Percentiles rank a stretch among this genome's conserved stretches.
These are phyloP conservation scores for Hansenula lynferdii DNA, from an alignment of 1,139 yeast species.

Conservation along the genomic window DNA sequence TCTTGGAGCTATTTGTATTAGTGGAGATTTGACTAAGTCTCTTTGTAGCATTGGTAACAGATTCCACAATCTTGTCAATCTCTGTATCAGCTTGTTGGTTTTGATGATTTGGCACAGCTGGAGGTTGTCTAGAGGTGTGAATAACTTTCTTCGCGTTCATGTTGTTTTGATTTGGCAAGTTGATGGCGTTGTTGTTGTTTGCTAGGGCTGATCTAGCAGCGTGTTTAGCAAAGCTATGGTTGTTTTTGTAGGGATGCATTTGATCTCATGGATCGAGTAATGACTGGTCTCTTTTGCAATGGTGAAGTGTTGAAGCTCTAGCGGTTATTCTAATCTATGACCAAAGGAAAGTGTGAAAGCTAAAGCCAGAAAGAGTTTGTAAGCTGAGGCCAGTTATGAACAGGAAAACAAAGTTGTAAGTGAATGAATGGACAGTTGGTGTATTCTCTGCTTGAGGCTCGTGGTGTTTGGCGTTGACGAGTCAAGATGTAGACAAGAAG, in stretches of 20 bases:
- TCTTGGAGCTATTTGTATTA: conserved; percentile 36
- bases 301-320: no score
- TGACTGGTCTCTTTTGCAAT: no score
- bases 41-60: conserved; percentile 58
- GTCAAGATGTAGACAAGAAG: no score
- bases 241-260: conserved; percentile 2
- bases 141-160: conserved; percentile 2
- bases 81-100: no score
- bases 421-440: conserved; percentile 1
- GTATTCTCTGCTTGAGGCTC: background rate
- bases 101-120: background rate
- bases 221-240: conserved; percentile 18
- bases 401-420: background rate
- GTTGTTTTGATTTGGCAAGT: no score
- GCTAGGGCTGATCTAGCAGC: conserved; percentile 22
- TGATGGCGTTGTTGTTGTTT: conserved; percentile 14
- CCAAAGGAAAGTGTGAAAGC: no score
- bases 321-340: no score
- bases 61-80: conserved; percentile 29
- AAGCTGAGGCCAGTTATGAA: no score
- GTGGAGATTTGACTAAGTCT: conserved; percentile 63
- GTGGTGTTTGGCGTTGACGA: no score
- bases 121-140: background rate
- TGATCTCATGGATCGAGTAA: background rate
- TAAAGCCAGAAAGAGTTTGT: no score